Percentiles rank a stretch among this genome's conserved stretches.
These are phyloP conservation scores for Tardiomyces depauwii DNA, from an alignment of 1,139 yeast genomes.

Conservation along the genomic window DNA sequence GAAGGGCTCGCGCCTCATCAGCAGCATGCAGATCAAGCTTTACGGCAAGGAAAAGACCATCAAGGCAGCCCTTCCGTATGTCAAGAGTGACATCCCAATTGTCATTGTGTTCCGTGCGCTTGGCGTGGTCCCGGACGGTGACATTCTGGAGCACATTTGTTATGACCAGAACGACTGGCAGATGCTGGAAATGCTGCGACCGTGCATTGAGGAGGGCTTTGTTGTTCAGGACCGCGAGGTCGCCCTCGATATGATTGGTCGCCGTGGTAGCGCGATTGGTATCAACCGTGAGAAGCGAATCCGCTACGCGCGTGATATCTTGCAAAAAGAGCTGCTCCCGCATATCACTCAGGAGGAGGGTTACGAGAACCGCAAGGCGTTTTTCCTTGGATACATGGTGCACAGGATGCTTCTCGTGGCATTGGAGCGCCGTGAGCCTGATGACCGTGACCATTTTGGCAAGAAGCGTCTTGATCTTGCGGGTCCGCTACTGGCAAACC, in stretches of 20 bases:
- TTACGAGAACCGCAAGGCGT: constrained; percentile 92
- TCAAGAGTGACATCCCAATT: constrained; percentile 92
- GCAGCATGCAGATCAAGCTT: constrained; percentile 88
- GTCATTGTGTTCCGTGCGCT: constrained; percentile 95
- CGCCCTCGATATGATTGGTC: constrained; percentile 93
- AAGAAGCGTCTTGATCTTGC: constrained; percentile 96
- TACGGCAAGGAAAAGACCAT: constrained; percentile 79
- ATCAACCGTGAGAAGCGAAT: constrained; percentile 96
- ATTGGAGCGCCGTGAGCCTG: constrained; percentile 93
- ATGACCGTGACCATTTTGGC: constrained; percentile 99
- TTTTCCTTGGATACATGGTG: constrained; percentile 95
- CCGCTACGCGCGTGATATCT: constrained; percentile 91
- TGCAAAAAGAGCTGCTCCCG: constrained; percentile 92
- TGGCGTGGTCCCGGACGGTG: constrained; percentile 99
- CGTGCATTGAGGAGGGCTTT: constrained; percentile 98
- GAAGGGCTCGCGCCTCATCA: constrained; percentile 90
- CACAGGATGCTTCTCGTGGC: constrained; percentile 92
- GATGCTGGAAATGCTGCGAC: constrained; percentile 97
- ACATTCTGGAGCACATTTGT: constrained; percentile 93
- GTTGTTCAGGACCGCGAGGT: constrained; percentile 97
- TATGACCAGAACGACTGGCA: constrained; percentile 98
- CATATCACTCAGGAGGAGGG: constrained; percentile 98
- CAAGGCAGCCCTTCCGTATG: constrained; percentile 91
- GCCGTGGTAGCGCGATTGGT: constrained; percentile 93
- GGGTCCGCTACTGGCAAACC: constrained; percentile 91